Conservation (phyloP, 179 eudicot species). For the Spergularia azorica region DNA sequence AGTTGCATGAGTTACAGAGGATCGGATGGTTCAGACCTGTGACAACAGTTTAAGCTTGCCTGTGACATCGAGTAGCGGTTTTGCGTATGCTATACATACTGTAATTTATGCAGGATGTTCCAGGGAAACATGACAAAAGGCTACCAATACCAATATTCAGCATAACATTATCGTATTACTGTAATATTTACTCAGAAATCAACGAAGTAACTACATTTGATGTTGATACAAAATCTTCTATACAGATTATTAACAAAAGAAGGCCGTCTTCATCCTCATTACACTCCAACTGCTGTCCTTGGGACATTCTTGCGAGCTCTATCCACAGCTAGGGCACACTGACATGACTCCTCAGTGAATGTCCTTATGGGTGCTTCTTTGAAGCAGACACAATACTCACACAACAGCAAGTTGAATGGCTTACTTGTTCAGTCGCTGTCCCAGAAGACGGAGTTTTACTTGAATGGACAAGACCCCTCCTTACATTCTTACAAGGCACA, state of each 20-base stretch:
- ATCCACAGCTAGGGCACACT: neutral
- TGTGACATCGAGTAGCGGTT: too few relatives aligned
- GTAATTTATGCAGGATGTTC: too few relatives aligned
- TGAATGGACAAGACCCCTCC: neutral
- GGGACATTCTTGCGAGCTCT: conserved; percentile 10
- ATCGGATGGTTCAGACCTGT: too few relatives aligned
- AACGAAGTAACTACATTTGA: neutral
- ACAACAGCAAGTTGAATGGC: neutral
- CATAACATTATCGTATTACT: too few relatives aligned
- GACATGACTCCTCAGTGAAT: conserved; percentile 2
- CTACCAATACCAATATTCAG: too few relatives aligned
- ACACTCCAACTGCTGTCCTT: neutral
- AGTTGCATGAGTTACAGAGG: too few relatives aligned
- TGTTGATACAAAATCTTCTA: conserved; percentile 27
- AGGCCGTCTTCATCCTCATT: conserved; percentile 8
- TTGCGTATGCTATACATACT: too few relatives aligned
- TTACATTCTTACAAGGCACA: neutral
- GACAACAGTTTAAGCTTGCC: too few relatives aligned
- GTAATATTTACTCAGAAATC: too few relatives aligned
- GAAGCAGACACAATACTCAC: neutral
- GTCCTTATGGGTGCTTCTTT: neutral
- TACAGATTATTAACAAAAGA: conserved; percentile 19
- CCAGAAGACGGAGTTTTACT: neutral
- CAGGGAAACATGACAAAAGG: too few relatives aligned
- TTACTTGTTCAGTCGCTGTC: neutral